Evolutionary conservation across 148 eudicot genomes (phyloP).

Genomic region (Suaeda aralocaspica): DNA sequence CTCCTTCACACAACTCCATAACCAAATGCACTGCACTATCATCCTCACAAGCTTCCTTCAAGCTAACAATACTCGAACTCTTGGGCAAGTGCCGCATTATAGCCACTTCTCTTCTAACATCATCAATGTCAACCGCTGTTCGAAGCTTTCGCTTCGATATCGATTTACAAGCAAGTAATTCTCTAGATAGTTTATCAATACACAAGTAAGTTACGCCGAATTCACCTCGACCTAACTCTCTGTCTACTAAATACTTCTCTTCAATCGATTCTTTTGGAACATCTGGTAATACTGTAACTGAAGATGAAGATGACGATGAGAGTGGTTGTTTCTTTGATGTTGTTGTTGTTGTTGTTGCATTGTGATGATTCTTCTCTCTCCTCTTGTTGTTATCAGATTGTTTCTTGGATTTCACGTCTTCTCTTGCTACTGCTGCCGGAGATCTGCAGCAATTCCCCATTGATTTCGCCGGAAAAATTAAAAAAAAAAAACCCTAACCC

Average conservation of each 20-base stretch:
- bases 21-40: constrained; percentile 95
- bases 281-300: constrained; percentile 52
- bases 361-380: constrained; percentile 28
- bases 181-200: constrained; percentile 47
- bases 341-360: not conserved
- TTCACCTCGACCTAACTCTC: constrained; percentile 81
- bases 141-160: constrained; percentile 86
- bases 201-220: constrained; percentile 88
- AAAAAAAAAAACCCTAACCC: constrained; percentile 34
- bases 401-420: constrained; percentile 72
- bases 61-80: constrained; percentile 62
- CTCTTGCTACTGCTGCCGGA: constrained; percentile 87
- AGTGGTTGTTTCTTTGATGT: too few species aligned
- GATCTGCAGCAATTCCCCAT: constrained; percentile 99
- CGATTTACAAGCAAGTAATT: constrained; percentile 79
- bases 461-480: constrained; percentile 27
- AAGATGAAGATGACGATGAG: constrained; percentile 1
- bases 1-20: constrained; percentile 96
- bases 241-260: constrained; percentile 68
- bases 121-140: constrained; percentile 83
- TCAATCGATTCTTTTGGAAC: constrained; percentile 53
- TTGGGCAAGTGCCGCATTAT: constrained; percentile 87
- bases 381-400: constrained; percentile 38
- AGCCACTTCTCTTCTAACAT: constrained; percentile 85
- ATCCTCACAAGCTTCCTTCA: constrained; percentile 91